Evolutionary conservation across 768 basidiomycete genomes (phyloP).

Genomic region (Panellus pusillus): DNA sequence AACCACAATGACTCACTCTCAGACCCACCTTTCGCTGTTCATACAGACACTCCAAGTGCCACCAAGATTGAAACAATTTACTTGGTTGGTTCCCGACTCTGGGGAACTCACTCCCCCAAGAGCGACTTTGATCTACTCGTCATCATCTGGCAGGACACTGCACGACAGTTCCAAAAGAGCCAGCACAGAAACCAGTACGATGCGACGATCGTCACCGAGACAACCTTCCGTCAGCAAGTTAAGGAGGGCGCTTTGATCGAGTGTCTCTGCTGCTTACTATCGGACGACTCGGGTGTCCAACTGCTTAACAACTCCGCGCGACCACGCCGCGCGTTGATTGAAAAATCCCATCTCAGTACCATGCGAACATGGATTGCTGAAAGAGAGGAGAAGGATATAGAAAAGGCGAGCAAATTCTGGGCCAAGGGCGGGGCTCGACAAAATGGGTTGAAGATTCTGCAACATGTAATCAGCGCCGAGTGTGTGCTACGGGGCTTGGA

Average conservation of each 20-base stretch:
- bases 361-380: constrained; percentile 18
- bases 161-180: constrained; percentile 17
- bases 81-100: constrained; percentile 23
- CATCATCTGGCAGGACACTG: constrained; percentile 11
- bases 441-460: constrained; percentile 25
- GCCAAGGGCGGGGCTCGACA: constrained; percentile 19
- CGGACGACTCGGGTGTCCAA: constrained; percentile 10
- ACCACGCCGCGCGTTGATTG: constrained; percentile 11
- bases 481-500: constrained; percentile 17
- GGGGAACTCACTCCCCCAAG: constrained; percentile 22
- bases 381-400: constrained; percentile 15
- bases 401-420: constrained; percentile 28
- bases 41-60: constrained; percentile 9
- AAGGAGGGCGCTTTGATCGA: constrained; percentile 23
- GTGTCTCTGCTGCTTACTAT: constrained; percentile 25
- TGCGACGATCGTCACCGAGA: constrained; percentile 22
- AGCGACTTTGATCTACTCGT: constrained; percentile 26
- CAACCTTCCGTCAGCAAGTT: constrained; percentile 19
- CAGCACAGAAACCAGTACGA: constrained; percentile 27
- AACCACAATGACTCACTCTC: constrained; percentile 1
- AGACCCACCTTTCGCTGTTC: background rate
- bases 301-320: constrained; percentile 3
- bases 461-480: constrained; percentile 22
- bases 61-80: constrained; percentile 15
- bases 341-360: constrained; percentile 6